These are phyloP conservation scores for Sicyos edulis DNA, from an alignment of 306 rosid species.

Conservation along the genomic window DNA sequence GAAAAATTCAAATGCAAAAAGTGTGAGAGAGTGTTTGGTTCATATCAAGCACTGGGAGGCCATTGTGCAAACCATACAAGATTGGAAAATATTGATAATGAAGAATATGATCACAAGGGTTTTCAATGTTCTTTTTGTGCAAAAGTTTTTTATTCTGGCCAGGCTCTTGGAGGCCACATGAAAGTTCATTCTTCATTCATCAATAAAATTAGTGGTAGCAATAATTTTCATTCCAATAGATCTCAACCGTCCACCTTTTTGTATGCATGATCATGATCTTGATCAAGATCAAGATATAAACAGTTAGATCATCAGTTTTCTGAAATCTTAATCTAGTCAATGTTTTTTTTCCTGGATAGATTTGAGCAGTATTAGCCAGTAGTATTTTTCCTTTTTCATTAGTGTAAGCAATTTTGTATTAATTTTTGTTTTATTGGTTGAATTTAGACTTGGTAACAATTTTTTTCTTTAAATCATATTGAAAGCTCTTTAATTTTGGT, in stretches of 20 bases:
- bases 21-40: conserved; percentile 35
- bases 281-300: not conserved
- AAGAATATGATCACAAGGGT: conserved; percentile 6
- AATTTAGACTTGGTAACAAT: not conserved
- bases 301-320: not conserved
- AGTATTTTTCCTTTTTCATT: not conserved
- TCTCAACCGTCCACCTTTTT: conserved; percentile 41
- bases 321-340: not conserved
- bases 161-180: conserved; percentile 63
- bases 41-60: conserved; percentile 61
- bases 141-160: conserved; percentile 42
- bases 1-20: conserved; percentile 33
- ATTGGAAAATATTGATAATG: not conserved
- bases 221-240: conserved; percentile 22
- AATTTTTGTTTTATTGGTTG: not conserved
- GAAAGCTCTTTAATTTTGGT: not conserved
- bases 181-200: conserved; percentile 33
- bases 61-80: conserved; percentile 49
- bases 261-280: not conserved
- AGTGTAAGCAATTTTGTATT: not conserved
- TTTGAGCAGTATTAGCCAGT: not conserved
- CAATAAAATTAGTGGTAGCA: no score
- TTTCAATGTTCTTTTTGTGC: conserved; percentile 38
- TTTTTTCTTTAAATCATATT: not conserved
- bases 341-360: not conserved